These are phyloP conservation scores for Cladophialophora exuberans DNA, from an alignment of 2,329 filamentous ascomycete species.

Conservation along the genomic window DNA sequence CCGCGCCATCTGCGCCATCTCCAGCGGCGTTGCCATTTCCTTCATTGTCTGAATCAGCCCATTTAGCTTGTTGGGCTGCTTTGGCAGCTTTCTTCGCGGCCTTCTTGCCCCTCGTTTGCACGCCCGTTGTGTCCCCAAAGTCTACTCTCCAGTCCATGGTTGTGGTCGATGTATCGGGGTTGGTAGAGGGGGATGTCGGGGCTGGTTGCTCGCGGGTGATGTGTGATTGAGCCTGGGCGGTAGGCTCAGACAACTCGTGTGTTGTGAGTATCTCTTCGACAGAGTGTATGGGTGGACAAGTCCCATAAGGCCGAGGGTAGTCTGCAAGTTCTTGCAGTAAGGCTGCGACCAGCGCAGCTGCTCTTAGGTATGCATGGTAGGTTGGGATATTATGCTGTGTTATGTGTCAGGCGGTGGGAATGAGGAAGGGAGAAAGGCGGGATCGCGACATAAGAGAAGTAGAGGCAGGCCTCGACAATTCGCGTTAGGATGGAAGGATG, in stretches of 20 bases:
- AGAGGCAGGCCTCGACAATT: slow-evolving; percentile 18
- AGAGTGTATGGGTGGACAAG: slow-evolving; percentile 47
- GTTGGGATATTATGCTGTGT: slow-evolving; percentile 12
- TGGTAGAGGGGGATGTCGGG: not conserved
- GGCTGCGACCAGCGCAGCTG: slow-evolving; percentile 33
- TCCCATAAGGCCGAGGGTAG: slow-evolving; percentile 25
- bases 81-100: slow-evolving; percentile 57
- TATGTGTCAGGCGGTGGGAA: slow-evolving; percentile 17
- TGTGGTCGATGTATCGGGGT: not conserved
- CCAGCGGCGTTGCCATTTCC: slow-evolving; percentile 42
- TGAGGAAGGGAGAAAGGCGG: slow-evolving; percentile 7
- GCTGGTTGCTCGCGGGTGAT: slow-evolving; percentile 1
- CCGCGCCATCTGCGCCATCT: slow-evolving; percentile 40
- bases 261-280: slow-evolving; percentile 50
- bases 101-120: slow-evolving; percentile 35
- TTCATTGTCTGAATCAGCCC: slow-evolving; percentile 52
- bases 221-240: slow-evolving; percentile 37
- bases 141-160: slow-evolving; percentile 42
- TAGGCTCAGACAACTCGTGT: slow-evolving; percentile 47
- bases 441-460: slow-evolving; percentile 8
- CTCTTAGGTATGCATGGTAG: slow-evolving; percentile 26
- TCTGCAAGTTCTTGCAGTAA: slow-evolving; percentile 29
- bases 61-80: slow-evolving; percentile 46
- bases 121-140: slow-evolving; percentile 38
- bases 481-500: slow-evolving; percentile 27